A percentile compares a stretch with the other conserved stretches of the same genome.
Evolutionary conservation across 352 stramenopile genomes (phyloP).

Genomic region (Globisporangium canariense): DNA sequence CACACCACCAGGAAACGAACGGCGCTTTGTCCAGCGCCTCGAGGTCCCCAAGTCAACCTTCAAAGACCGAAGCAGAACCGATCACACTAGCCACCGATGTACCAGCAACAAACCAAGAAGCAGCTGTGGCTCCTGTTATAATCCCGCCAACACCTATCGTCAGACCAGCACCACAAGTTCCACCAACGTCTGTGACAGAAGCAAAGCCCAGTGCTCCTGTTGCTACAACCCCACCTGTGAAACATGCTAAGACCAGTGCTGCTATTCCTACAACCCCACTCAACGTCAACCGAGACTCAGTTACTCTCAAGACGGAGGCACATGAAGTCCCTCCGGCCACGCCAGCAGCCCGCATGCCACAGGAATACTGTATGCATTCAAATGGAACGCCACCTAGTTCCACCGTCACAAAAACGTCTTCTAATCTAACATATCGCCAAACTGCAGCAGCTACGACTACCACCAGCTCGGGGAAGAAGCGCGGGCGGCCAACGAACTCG

Average conservation of each 20-base stretch:
- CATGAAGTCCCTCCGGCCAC: background rate
- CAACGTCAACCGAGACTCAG: background rate
- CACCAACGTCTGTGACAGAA: background rate
- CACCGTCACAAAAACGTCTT: background rate
- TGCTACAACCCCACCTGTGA: background rate
- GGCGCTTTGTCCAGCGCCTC: background rate
- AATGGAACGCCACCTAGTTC: background rate
- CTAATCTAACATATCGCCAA: background rate
- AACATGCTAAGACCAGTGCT: background rate
- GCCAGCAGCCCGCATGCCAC: background rate
- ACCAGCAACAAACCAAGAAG: background rate
- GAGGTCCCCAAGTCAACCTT: background rate
- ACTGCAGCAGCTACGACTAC: background rate
- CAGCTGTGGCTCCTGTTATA: background rate
- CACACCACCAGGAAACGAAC: background rate
- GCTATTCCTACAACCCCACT: background rate
- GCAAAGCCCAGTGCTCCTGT: background rate
- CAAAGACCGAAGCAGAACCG: background rate
- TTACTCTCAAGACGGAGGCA: background rate
- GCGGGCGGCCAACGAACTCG: slow-evolving; percentile 19
- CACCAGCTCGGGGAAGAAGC: slow-evolving; percentile 27
- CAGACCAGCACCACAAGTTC: background rate
- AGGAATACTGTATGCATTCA: background rate
- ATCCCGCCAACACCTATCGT: background rate
- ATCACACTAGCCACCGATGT: background rate